Evolutionary conservation across 1,284 basidiomycete genomes (phyloP), one percentile per base, ranked within the genome.

Genomic region (Melampsora allii-populina): DNA sequence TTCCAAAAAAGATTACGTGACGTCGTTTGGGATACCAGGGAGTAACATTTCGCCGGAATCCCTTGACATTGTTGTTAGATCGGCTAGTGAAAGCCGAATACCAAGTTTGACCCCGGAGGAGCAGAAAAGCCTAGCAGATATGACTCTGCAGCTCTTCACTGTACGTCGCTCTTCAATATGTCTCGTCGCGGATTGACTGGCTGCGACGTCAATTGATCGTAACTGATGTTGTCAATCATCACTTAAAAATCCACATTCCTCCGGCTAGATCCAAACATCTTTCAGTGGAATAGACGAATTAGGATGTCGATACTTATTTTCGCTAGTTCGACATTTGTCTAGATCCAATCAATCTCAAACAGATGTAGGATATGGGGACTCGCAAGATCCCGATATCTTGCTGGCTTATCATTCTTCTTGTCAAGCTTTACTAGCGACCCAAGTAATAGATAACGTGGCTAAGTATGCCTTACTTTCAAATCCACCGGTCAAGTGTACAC

Each of bases 231-330:
- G 14, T 60, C 68, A 39, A 45, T 39, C 19, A 42, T 42, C 42
- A 42, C 42, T 42, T 2, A 14, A 42, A 36, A 42, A 42, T 42
- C 12, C 3, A 42, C 42, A 42, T 42, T 0, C 4, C 42, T 14
- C 17, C 42, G 14, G 42, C 10, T 29, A 56, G 53, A 56, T 56
- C 6, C 53, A 56, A 56, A 24, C 4, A 10, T 56, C 27, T n/a
- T 46, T 6, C 45, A 53, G 63, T 45, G 71, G 71, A 45, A 60
- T 73, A 10, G 71, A 73, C 21, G 12, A 14, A 39, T 21, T 60
- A 39, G 71, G 71, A n/a, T 46, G 48, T 39, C 71, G 64, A 59
- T 73, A 73, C 58, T 56, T 73, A n/a, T 73, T 73, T 24, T 66
- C 63, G 5, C 17, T 73, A n/a, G 19, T 73, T 27, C 21, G 60